These are phyloP conservation scores for Abrus precatorius DNA, from an alignment of 306 rosid genomes.

Conservation along the genomic window DNA sequence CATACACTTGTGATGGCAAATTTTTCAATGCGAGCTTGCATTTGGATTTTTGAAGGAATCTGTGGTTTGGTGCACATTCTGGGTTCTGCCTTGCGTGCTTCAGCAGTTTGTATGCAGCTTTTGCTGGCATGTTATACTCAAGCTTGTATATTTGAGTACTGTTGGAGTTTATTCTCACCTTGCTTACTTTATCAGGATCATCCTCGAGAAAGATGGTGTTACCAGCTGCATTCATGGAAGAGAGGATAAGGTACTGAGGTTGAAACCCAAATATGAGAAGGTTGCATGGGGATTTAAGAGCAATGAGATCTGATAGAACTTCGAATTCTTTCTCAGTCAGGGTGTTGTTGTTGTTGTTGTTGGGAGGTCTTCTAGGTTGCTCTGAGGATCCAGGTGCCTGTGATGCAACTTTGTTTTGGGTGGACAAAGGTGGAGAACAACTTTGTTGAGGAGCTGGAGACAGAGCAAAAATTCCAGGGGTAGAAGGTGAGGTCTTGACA, in stretches of 20 bases:
- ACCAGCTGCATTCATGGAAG: slow-evolving; percentile 76
- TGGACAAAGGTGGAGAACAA: slow-evolving; percentile 35
- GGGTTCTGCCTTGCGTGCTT: slow-evolving; percentile 72
- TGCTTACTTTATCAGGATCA: slow-evolving; percentile 56
- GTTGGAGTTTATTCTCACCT: slow-evolving; percentile 55
- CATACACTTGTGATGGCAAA: slow-evolving; percentile 75
- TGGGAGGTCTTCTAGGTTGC: slow-evolving; percentile 47
- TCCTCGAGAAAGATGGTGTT: slow-evolving; percentile 79
- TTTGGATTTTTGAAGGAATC: slow-evolving; percentile 64
- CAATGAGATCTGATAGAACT: slow-evolving; percentile 66
- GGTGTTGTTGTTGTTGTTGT: slow-evolving; percentile 28
- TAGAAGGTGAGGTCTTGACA: slow-evolving; percentile 56
- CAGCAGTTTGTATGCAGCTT: slow-evolving; percentile 75
- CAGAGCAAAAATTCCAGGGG: slow-evolving; percentile 51
- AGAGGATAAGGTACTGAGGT: slow-evolving; percentile 69
- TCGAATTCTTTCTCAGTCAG: slow-evolving; percentile 73
- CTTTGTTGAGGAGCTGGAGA: slow-evolving; percentile 48
- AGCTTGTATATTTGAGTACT: slow-evolving; percentile 64
- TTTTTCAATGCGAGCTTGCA: slow-evolving; percentile 80
- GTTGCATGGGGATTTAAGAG: slow-evolving; percentile 81
- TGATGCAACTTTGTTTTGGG: slow-evolving; percentile 42
- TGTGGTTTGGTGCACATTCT: slow-evolving; percentile 62
- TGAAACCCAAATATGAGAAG: slow-evolving; percentile 87
- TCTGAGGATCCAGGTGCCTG: slow-evolving; percentile 45
- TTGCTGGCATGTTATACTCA: slow-evolving; percentile 65